These are phyloP conservation scores for Suillus decipiens DNA, from an alignment of 768 basidiomycete genomes.

Conservation along the genomic window DNA sequence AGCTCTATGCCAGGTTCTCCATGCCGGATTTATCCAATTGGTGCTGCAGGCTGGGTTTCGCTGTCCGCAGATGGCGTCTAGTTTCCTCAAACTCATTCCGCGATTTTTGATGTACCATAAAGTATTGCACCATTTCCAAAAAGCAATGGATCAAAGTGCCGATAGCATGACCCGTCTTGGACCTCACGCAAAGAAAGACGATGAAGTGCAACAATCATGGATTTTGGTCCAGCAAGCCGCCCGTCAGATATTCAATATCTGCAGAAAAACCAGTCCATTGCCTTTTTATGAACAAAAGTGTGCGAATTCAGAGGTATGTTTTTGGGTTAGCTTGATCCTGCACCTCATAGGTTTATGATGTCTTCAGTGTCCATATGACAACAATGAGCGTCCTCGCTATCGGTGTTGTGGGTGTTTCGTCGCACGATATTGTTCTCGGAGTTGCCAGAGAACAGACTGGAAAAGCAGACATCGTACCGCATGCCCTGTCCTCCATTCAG, in stretches of 20 bases:
- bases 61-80: background rate
- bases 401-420: constrained; percentile 10
- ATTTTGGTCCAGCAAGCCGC: background rate
- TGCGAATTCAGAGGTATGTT: background rate
- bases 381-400: background rate
- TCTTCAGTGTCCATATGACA: constrained; percentile 3
- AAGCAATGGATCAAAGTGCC: background rate
- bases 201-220: background rate
- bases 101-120: constrained; percentile 5
- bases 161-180: background rate
- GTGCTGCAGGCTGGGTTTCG: background rate
- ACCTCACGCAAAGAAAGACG: background rate
- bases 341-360: background rate
- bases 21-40: constrained; percentile 1
- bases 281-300: constrained; percentile 3
- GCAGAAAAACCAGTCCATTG: background rate
- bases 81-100: constrained; percentile 4
- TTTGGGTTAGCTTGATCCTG: too few relatives aligned
- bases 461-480: constrained; percentile 6
- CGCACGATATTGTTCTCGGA: constrained; percentile 7
- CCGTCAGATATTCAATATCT: background rate
- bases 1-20: constrained; percentile 5
- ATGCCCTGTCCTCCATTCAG: constrained; percentile 5
- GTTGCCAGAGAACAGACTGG: constrained; percentile 7
- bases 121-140: constrained; percentile 4